phyloP scores from a whole-genome alignment of 768 basidiomycete genomes.

The Suillus discolor region DNA sequence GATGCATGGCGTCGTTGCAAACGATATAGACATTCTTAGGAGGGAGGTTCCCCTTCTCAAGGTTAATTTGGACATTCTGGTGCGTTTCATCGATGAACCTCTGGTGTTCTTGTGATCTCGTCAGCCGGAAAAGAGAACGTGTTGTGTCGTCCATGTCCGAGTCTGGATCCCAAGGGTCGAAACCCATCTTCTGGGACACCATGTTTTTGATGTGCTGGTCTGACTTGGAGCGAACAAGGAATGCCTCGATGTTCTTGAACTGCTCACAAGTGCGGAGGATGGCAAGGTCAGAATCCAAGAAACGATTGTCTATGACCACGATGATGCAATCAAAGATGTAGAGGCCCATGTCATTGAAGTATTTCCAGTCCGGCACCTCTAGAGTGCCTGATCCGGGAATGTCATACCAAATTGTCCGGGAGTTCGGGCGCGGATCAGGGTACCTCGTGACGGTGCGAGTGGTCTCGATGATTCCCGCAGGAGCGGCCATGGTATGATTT shows the following conservation, averaged over 20 bases:
- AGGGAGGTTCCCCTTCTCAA: slow-evolving; percentile 12
- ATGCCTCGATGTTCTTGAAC: not conserved
- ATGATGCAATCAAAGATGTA: not conserved
- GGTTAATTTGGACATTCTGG: slow-evolving; percentile 13
- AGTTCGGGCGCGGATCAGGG: not conserved
- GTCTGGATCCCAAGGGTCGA: not conserved
- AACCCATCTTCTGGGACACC: slow-evolving; percentile 11
- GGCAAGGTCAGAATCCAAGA: not conserved
- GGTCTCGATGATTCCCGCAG: not conserved
- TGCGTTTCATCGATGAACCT: slow-evolving; percentile 22
- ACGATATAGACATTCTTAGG: slow-evolving; percentile 23
- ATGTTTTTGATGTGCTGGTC: slow-evolving; percentile 17
- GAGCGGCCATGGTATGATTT: not conserved
- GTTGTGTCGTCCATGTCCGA: not conserved
- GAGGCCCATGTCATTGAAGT: not conserved
- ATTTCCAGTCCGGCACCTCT: not conserved
- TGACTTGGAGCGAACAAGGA: slow-evolving; percentile 21
- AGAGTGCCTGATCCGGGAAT: not conserved
- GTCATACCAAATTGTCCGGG: not conserved
- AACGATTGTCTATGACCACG: not conserved
- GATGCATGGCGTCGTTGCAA: slow-evolving; percentile 14
- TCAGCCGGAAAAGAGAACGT: slow-evolving; percentile 1
- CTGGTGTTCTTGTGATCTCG: slow-evolving; percentile 12
- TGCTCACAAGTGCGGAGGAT: not conserved
- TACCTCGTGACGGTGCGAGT: not conserved